These are phyloP conservation scores for Xylariales sp. DNA, from an alignment of 2,329 filamentous ascomycete species.

Conservation along the genomic window DNA sequence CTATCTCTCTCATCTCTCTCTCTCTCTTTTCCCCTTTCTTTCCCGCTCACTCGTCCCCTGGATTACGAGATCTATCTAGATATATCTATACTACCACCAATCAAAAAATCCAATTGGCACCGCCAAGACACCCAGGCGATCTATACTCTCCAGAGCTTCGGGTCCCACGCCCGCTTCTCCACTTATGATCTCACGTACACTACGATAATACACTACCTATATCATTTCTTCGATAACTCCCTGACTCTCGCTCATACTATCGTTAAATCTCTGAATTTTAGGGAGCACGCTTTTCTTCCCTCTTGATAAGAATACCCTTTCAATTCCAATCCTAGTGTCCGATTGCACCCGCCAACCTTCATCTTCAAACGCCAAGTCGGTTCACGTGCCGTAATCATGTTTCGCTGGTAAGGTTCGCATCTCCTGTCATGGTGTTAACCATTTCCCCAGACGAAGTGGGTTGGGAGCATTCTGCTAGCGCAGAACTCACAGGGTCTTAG, in stretches of 20 bases:
- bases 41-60: background rate
- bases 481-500: background rate
- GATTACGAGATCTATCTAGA: background rate
- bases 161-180: constrained; percentile 30
- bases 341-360: constrained; percentile 22
- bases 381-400: constrained; percentile 43
- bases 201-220: background rate
- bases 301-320: constrained; percentile 25
- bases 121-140: constrained; percentile 33
- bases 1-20: no score
- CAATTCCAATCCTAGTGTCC: constrained; percentile 12
- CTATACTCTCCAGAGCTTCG: constrained; percentile 38
- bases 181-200: constrained; percentile 32
- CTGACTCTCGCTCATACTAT: constrained; percentile 17
- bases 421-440: background rate
- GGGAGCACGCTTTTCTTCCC: background rate
- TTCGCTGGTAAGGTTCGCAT: constrained; percentile 47
- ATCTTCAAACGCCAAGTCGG: constrained; percentile 21
- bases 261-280: constrained; percentile 22
- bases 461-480: constrained; percentile 7
- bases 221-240: constrained; percentile 11
- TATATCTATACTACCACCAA: constrained; percentile 13
- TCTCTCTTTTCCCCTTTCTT: background rate
- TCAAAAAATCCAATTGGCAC: constrained; percentile 18
- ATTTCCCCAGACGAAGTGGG: constrained; percentile 4